Evolutionary conservation across 257 asterid genomes (phyloP).

Genomic region (Nicotiana tabacum): DNA sequence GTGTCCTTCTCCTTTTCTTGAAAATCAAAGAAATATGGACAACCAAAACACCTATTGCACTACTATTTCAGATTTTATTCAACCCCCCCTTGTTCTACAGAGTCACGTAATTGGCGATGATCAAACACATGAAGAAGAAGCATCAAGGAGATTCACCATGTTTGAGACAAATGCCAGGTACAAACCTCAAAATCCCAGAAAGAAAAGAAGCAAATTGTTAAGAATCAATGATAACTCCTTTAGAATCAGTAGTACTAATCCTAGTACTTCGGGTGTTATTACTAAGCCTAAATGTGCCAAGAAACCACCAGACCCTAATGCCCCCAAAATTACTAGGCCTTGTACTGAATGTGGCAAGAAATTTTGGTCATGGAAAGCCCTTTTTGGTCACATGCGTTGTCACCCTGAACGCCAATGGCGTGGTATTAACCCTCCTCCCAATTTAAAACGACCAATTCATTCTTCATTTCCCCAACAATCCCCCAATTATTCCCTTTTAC

Average conservation of each 20-base stretch:
- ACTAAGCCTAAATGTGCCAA: slow-evolving; percentile 27
- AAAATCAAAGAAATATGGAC: not conserved
- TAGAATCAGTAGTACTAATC: not conserved
- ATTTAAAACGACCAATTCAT: slow-evolving; percentile 9
- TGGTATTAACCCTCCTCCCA: slow-evolving; percentile 73
- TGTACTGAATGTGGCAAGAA: slow-evolving; percentile 78
- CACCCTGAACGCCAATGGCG: slow-evolving; percentile 97
- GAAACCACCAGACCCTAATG: slow-evolving; percentile 42
- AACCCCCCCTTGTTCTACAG: not conserved
- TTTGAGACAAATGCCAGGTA: slow-evolving; percentile 4
- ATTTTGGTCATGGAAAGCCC: slow-evolving; percentile 88
- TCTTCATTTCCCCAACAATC: slow-evolving; percentile 3
- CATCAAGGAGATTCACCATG: not conserved
- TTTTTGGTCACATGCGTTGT: slow-evolving; percentile 98
- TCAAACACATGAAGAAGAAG: not conserved
- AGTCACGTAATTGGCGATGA: slow-evolving; percentile 1
- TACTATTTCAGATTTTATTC: not conserved
- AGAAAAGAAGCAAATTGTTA: slow-evolving; percentile 44
- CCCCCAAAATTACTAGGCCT: slow-evolving; percentile 59
- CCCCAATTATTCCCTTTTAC: not conserved
- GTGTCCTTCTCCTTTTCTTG: not conserved
- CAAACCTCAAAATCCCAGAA: slow-evolving; percentile 33
- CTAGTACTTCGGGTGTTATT: not conserved
- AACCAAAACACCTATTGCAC: not conserved
- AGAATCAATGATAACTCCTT: slow-evolving; percentile 10